Conservation (phyloP, 441 rosid genomes). For the Viola pubescens region DNA sequence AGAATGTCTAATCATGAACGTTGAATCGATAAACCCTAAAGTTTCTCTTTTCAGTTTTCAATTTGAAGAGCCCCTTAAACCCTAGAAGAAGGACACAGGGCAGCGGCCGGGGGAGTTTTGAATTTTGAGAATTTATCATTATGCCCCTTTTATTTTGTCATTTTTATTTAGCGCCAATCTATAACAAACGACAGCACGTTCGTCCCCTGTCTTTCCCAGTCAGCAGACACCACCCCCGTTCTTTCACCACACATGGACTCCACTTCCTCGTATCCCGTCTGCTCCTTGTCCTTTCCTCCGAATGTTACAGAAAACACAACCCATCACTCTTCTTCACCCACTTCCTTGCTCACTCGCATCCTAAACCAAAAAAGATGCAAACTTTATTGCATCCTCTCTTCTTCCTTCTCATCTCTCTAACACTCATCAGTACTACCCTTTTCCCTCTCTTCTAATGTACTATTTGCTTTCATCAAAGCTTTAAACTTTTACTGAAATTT, state of each 20-base stretch:
- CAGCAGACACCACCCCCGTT: not conserved
- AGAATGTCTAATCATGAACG: not conserved
- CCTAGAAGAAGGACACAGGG: not conserved
- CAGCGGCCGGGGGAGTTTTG: no score
- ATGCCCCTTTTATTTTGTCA: not conserved
- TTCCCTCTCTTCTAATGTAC: no score
- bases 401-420: not conserved
- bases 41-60: not conserved
- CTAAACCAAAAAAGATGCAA: not conserved
- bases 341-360: not conserved
- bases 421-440: not conserved
- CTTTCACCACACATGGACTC: not conserved
- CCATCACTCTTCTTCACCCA: not conserved
- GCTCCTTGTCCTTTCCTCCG: not conserved
- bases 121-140: not conserved
- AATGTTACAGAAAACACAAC: not conserved
- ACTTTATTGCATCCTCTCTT: not conserved
- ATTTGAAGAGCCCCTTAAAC: not conserved
- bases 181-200: no score
- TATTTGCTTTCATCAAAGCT: no score
- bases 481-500: no score
- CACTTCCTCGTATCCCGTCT: not conserved
- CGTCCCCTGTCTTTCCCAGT: not conserved
- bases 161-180: no score
- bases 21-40: slow-evolving; percentile 11